phyloP scores from a whole-genome alignment of 345 rosid species.

The Citrus reticulata region DNA sequence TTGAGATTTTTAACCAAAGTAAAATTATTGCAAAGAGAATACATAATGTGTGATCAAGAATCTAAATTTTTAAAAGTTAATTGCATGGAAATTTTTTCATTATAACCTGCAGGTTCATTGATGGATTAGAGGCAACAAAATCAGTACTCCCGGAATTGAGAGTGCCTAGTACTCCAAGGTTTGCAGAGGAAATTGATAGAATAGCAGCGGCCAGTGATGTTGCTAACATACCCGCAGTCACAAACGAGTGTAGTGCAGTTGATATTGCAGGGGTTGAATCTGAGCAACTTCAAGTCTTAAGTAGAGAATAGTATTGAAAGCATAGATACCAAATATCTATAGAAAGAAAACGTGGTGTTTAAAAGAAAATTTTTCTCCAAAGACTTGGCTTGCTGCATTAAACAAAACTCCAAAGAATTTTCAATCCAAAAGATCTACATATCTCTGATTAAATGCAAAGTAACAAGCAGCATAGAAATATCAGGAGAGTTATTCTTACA shows the following conservation, averaged over 20 bases:
- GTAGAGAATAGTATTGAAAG: neutral
- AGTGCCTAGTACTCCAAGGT: slow-evolving; percentile 34
- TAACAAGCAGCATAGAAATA: neutral
- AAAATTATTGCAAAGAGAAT: neutral
- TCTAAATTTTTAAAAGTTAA: neutral
- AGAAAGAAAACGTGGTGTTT: neutral
- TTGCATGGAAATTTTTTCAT: neutral
- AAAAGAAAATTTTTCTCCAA: neutral
- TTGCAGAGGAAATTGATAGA: slow-evolving; percentile 41
- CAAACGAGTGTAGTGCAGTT: slow-evolving; percentile 42
- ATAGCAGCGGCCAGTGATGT: slow-evolving; percentile 44
- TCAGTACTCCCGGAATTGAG: slow-evolving; percentile 9
- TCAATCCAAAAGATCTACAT: neutral
- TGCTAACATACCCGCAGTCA: slow-evolving; percentile 45
- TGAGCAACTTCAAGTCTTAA: slow-evolving; percentile 18
- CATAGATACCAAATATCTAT: neutral
- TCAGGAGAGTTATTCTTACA: slow-evolving; percentile 27
- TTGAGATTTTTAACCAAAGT: neutral
- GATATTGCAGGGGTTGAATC: slow-evolving; percentile 43
- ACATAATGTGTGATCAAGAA: neutral
- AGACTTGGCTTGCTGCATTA: neutral
- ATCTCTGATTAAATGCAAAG: neutral
- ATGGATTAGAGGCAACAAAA: slow-evolving; percentile 29
- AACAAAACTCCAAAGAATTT: neutral
- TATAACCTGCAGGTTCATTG: slow-evolving; percentile 37